These are phyloP conservation scores for Rhodotorula sp. DNA, from an alignment of 1,284 basidiomycete species.

Conservation along the genomic window DNA sequence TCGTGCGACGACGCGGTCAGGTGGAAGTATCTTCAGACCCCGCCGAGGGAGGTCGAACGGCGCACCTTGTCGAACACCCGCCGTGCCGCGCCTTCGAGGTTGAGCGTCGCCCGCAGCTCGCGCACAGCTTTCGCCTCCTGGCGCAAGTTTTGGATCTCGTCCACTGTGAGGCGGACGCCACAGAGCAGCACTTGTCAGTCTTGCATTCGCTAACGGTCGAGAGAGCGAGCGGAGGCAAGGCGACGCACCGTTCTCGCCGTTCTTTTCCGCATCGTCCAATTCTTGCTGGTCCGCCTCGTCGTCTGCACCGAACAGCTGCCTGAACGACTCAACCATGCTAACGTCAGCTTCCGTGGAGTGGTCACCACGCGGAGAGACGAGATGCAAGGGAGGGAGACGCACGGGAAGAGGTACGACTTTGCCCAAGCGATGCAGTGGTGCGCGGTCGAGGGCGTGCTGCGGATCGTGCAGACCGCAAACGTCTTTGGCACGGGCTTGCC, in stretches of 20 bases:
- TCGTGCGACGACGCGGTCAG: neutral
- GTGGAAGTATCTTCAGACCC: too few species aligned
- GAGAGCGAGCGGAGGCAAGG: neutral
- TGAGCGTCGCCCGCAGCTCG: slow-evolving; percentile 63
- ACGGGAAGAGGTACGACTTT: slow-evolving; percentile 93
- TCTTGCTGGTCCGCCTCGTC: slow-evolving; percentile 72
- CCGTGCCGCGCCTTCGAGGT: slow-evolving; percentile 61
- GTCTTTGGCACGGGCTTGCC: slow-evolving; percentile 88
- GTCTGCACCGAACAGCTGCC: slow-evolving; percentile 82
- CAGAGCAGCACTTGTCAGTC: neutral
- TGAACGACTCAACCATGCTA: slow-evolving; percentile 52
- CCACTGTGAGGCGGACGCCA: slow-evolving; percentile 57
- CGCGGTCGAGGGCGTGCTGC: slow-evolving; percentile 93
- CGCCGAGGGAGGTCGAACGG: neutral
- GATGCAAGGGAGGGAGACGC: slow-evolving; percentile 53
- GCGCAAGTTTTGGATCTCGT: slow-evolving; percentile 85
- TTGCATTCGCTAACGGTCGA: neutral
- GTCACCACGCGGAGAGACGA: neutral
- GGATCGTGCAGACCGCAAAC: slow-evolving; percentile 97
- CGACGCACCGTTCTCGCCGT: slow-evolving; percentile 79
- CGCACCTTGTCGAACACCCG: slow-evolving; percentile 80
- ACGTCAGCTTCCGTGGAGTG: neutral
- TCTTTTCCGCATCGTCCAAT: slow-evolving; percentile 78
- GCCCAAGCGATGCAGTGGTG: slow-evolving; percentile 99
- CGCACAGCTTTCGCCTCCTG: slow-evolving; percentile 88